Evolutionary conservation across 768 basidiomycete species (phyloP), one percentile per base, ranked within the genome.

Genomic region (Pleurotus giganteus): DNA sequence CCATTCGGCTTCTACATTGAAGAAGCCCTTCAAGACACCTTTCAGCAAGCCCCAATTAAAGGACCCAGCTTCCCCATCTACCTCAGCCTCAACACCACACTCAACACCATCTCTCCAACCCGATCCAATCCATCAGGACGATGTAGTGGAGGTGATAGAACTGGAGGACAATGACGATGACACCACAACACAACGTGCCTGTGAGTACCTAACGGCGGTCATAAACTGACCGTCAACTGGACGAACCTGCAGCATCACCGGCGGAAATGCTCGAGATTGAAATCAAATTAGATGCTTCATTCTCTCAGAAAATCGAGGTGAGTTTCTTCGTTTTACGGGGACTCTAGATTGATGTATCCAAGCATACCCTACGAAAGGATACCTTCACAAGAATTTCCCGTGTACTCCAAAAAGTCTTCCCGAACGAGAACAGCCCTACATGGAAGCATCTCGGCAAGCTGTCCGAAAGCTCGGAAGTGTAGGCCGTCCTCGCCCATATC

Each of bases 1-100:
- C 61, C 63, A 59, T 45, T 82, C 80, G 6, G 71, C 66, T 0
- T 61, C 59, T 23, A 61, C 60, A 51, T 60, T 84, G 47, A 72
- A 61, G 39, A 85, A 81, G 62, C 84, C 84, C 2, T 78, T 77
- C 61, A 73, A 69, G 53, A 63, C 63, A 1, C 71, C 76, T 1
- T 71, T 70, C 60, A 73, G 31, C 15, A n/a, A 53, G 37, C 29
- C 21, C 6, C 21, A 27, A 21, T 11, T 28, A 24, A 15, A 6
- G 29, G 29, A 15, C 11, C 29, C 27, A 19, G 17, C 19, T 23
- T 17, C 39, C 15, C 21, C 12, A 54, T 27, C 26, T 49, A n/a
- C 52, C 4, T 17, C n/a, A 19, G n/a, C 27, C 4, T 2, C 31
- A 5, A 6, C 13, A 28, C 17, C 4, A 19, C 43, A 8, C 37